A percentile compares a stretch with the other conserved stretches of the same genome.
These are phyloP conservation scores for Podaxis sp. DNA, from an alignment of 768 basidiomycete genomes.

Conservation along the genomic window DNA sequence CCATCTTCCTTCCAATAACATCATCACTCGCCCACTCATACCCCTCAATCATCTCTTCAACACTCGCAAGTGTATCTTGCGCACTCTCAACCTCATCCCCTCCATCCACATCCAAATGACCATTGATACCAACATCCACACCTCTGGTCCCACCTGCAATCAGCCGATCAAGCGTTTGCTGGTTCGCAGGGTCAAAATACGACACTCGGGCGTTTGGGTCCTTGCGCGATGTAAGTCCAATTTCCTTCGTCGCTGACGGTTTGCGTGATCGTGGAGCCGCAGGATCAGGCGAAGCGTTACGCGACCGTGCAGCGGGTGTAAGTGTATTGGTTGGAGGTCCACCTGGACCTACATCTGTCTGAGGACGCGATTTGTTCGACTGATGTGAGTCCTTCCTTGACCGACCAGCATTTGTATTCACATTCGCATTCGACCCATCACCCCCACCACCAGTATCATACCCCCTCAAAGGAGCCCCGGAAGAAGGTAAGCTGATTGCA, in stretches of 20 bases:
- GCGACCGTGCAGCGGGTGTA: slow-evolving; percentile 24
- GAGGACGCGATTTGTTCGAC: slow-evolving; percentile 2
- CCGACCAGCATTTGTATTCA: neutral
- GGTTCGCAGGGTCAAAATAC: slow-evolving; percentile 80
- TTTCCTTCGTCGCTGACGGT: slow-evolving; percentile 30
- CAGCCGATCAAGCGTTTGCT: slow-evolving; percentile 69
- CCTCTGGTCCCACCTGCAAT: slow-evolving; percentile 41
- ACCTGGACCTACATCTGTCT: neutral
- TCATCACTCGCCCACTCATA: slow-evolving; percentile 94
- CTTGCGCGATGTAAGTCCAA: slow-evolving; percentile 38
- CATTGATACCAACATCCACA: slow-evolving; percentile 23
- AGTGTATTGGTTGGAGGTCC: slow-evolving; percentile 17
- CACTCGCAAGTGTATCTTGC: slow-evolving; percentile 83
- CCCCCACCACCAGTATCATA: neutral
- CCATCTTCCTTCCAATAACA: slow-evolving; percentile 62
- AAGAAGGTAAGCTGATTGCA: neutral
- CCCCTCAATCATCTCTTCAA: slow-evolving; percentile 98
- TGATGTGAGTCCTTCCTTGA: slow-evolving; percentile 13
- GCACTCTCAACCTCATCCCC: slow-evolving; percentile 63
- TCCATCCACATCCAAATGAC: slow-evolving; percentile 48
- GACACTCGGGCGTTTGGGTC: slow-evolving; percentile 75
- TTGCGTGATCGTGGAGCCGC: slow-evolving; percentile 27
- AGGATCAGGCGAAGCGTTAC: slow-evolving; percentile 19
- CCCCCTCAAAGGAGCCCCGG: neutral
- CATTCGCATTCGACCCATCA: neutral